These are phyloP conservation scores for Triticum dicoccoides DNA, from an alignment of 176 grass and related monocot genomes.

Conservation along the genomic window DNA sequence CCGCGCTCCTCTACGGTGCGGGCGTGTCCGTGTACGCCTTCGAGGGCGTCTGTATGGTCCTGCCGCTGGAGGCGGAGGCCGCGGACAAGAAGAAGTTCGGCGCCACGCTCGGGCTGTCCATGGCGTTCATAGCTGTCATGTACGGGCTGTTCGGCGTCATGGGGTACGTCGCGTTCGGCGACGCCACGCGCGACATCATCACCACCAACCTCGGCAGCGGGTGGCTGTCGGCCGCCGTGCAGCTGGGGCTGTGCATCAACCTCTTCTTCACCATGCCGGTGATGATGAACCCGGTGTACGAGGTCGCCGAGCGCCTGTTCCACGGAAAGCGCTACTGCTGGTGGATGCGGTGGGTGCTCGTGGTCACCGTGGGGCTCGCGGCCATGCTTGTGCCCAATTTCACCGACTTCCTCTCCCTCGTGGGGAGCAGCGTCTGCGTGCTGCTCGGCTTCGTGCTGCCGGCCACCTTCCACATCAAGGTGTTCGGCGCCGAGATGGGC, in stretches of 20 bases:
- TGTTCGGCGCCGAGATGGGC: constrained; percentile 65
- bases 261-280: constrained; percentile 97
- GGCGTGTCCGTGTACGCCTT: constrained; percentile 95
- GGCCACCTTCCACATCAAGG: constrained; percentile 82
- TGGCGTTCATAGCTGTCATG: constrained; percentile 77
- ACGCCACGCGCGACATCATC: constrained; percentile 86
- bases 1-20: constrained; percentile 66
- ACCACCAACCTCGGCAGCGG: constrained; percentile 86
- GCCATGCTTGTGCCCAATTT: constrained; percentile 89
- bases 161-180: constrained; percentile 84
- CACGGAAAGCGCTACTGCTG: constrained; percentile 72
- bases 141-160: constrained; percentile 81
- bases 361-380: constrained; percentile 47
- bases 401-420: constrained; percentile 80
- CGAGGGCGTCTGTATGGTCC: constrained; percentile 93
- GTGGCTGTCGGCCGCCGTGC: constrained; percentile 70
- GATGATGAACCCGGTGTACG: constrained; percentile 99
- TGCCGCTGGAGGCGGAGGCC: constrained; percentile 89
- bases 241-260: constrained; percentile 94
- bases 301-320: constrained; percentile 86
- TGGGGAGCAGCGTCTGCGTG: constrained; percentile 91
- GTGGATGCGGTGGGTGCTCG: constrained; percentile 80
- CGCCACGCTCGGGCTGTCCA: constrained; percentile 68
- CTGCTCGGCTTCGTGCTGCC: constrained; percentile 87
- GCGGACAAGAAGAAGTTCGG: constrained; percentile 73